Percentiles rank a stretch among this genome's conserved stretches.
phyloP scores from a whole-genome alignment of 495 filamentous ascomycete genomes.

The Chaetomidium leptoderma region DNA sequence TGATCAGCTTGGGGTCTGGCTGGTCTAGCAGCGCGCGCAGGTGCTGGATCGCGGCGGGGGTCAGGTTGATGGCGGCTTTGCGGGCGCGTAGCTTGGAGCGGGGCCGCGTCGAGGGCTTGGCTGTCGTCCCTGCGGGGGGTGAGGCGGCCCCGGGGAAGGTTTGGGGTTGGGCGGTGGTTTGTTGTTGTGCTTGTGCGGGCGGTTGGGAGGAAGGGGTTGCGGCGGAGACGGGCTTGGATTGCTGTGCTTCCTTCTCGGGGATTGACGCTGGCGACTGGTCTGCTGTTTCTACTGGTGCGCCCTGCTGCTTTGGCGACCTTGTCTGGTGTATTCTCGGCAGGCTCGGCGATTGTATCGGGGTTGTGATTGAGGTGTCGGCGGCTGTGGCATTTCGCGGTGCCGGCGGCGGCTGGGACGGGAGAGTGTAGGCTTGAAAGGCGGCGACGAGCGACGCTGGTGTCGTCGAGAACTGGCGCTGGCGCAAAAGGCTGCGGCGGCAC shows the following conservation, averaged over 20 bases:
- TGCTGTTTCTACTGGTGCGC: slow-evolving; percentile 18
- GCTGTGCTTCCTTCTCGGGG: slow-evolving; percentile 64
- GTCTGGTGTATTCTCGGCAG: slow-evolving; percentile 52
- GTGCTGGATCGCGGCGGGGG: slow-evolving; percentile 69
- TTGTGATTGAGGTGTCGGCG: slow-evolving; percentile 66
- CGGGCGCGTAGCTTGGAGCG: slow-evolving; percentile 70
- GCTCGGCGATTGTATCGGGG: slow-evolving; percentile 32
- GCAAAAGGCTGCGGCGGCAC: slow-evolving; percentile 45
- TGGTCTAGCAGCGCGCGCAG: slow-evolving; percentile 69
- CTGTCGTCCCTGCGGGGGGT: neutral
- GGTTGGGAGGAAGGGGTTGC: slow-evolving; percentile 1
- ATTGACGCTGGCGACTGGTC: slow-evolving; percentile 20
- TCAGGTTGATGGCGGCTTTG: slow-evolving; percentile 88
- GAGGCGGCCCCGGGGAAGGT: neutral
- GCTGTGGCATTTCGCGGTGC: slow-evolving; percentile 62
- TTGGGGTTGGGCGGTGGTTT: neutral
- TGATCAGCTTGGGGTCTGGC: slow-evolving; percentile 85
- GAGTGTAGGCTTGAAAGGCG: slow-evolving; percentile 69
- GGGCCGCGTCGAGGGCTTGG: slow-evolving; percentile 37
- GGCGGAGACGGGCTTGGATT: slow-evolving; percentile 40
- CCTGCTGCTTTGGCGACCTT: slow-evolving; percentile 40
- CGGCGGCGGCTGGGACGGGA: slow-evolving; percentile 55
- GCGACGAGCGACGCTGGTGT: slow-evolving; percentile 48
- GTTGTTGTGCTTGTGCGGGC: slow-evolving; percentile 1
- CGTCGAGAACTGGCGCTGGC: slow-evolving; percentile 60